phyloP scores from a whole-genome alignment of 805 yeast species.

The Schwanniomyces sp. region DNA sequence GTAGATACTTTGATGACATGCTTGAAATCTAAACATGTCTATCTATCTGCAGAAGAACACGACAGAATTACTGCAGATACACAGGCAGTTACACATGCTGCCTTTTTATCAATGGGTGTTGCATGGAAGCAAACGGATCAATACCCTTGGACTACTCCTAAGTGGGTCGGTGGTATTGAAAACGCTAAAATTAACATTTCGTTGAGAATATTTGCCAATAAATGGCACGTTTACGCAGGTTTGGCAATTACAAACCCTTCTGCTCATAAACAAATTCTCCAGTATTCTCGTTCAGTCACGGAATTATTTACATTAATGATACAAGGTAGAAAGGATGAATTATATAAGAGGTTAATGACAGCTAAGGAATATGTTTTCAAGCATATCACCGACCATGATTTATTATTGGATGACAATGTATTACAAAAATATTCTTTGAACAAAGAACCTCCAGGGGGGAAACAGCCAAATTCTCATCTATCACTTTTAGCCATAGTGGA shows the following conservation, averaged over 20 bases:
- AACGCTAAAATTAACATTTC: constrained; percentile 95
- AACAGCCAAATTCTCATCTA: constrained; percentile 84
- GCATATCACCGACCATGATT: constrained; percentile 54
- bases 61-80: constrained; percentile 97
- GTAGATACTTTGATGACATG: constrained; percentile 69
- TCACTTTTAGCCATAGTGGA: constrained; percentile 90
- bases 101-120: constrained; percentile 92
- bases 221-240: constrained; percentile 99
- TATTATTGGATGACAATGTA: constrained; percentile 74
- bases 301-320: constrained; percentile 84
- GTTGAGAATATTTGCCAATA: constrained; percentile 83
- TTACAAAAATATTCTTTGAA: constrained; percentile 78
- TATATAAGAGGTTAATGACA: constrained; percentile 54
- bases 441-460: constrained; percentile 64
- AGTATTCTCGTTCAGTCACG: constrained; percentile 82
- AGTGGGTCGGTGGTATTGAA: constrained; percentile 93
- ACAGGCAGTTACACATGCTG: constrained; percentile 98
- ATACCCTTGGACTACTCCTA: constrained; percentile 88
- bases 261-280: constrained; percentile 88
- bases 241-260: constrained; percentile 93
- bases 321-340: constrained; percentile 58
- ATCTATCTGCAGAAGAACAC: constrained; percentile 82
- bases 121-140: constrained; percentile 86
- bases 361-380: constrained; percentile 82
- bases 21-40: constrained; percentile 73